phyloP scores from a whole-genome alignment of 352 stramenopile species.

The Peronospora belbahrii region DNA sequence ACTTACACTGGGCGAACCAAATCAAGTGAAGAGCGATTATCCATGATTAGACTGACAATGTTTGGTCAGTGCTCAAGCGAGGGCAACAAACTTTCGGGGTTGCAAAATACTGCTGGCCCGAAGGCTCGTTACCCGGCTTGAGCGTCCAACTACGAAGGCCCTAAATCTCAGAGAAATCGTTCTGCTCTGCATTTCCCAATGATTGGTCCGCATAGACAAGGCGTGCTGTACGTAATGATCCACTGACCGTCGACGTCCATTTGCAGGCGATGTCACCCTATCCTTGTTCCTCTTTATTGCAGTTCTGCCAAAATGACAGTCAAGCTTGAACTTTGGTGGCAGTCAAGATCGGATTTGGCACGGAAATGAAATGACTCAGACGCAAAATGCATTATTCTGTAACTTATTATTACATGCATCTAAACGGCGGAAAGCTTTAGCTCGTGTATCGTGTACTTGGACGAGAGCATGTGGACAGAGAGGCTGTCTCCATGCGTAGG shows the following conservation, averaged over 20 bases:
- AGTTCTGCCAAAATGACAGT: too few relatives aligned
- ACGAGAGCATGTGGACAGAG: conserved; percentile 29
- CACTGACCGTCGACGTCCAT: conserved; percentile 20
- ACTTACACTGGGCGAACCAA: conserved; percentile 48
- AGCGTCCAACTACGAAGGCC: conserved; percentile 67
- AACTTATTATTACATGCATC: not conserved
- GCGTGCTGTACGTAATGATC: conserved; percentile 25
- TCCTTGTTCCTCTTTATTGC: too few relatives aligned
- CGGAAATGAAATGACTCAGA: too few relatives aligned
- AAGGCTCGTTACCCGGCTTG: conserved; percentile 59
- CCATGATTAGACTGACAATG: conserved; percentile 82
- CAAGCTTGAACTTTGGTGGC: too few relatives aligned
- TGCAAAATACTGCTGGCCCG: conserved; percentile 80
- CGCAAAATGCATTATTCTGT: too few relatives aligned
- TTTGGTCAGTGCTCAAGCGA: conserved; percentile 80
- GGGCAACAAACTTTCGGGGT: conserved; percentile 42
- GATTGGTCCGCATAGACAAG: conserved; percentile 47
- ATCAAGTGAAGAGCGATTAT: conserved; percentile 55
- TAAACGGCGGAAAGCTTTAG: conserved; percentile 23
- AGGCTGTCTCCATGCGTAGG: conserved; percentile 29
- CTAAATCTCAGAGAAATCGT: conserved; percentile 76
- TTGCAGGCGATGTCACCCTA: conserved; percentile 13
- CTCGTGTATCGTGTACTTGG: conserved; percentile 23
- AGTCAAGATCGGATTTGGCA: too few relatives aligned
- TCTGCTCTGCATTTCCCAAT: conserved; percentile 51